Evolutionary conservation across 1,139 yeast genomes (phyloP), one percentile per base, ranked within the genome.

Genomic region (Yamadazyma siamensis): DNA sequence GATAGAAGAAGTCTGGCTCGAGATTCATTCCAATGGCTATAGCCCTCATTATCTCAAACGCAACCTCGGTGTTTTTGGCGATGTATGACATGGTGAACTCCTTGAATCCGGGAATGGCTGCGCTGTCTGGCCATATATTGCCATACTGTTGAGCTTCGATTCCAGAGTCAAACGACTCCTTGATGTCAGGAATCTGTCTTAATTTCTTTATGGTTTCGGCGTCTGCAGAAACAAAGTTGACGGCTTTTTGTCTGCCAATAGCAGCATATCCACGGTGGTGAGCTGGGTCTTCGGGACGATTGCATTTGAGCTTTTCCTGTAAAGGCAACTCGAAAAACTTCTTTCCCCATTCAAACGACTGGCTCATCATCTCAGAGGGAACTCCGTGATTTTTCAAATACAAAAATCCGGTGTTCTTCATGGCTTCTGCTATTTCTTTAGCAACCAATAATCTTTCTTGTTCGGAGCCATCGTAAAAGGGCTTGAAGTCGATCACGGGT

Each of bases 171-270:
- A 41, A 29, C 4, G 56, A 45, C 29, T 53, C 59, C 25, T 53
- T 53, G 27, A 48, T 47, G 30, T 53, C 59, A 5, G 50, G 41
- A 1, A 52, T 46, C 5, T 52, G 50, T 19, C 35, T 25, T 13
- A 32, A 13, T 13, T 15, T 14, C 22, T 29, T 24, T 11, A 32
- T 34, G 21, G 44, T 46, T 6, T 32, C 35, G 21, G 40, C 29
- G 28, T 48, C 50, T 34, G 47, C 49, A n/a, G n/a, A n/a, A 4
- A 51, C 56, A 56, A 54, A 44, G 34, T 54, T 57, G n/a, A 49
- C 52, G 11, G 49, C 57, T 26, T 32, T 32, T 14, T 32, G 29
- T 26, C 26, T 32, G 12, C 35, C 33, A 5, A 32, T 8, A 5
- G 56, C 46, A 3, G 56, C 49, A 24, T 57, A 57, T 31, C 58